phyloP scores from a whole-genome alignment of 768 basidiomycete genomes.

The Amanita inopinata region DNA sequence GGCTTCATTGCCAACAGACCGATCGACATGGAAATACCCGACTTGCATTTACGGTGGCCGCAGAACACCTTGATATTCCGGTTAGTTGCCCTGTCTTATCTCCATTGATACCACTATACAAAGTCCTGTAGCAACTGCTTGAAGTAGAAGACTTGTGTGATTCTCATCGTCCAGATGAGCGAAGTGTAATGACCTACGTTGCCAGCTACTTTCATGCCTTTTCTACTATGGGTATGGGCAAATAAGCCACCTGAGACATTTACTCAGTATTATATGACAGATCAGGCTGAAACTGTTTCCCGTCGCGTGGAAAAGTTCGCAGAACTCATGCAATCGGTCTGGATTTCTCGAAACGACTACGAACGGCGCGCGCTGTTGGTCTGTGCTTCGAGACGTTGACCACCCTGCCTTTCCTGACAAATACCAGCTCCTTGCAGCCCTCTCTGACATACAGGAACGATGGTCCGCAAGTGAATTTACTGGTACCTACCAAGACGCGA shows the following conservation, averaged over 20 bases:
- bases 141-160: conserved; percentile 96
- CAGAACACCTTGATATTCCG: conserved; percentile 83
- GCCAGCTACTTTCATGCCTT: conserved; percentile 98
- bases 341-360: conserved; percentile 85
- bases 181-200: conserved; percentile 96
- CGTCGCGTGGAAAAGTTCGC: conserved; percentile 93
- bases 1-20: conserved; percentile 29
- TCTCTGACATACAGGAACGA: conserved; percentile 53
- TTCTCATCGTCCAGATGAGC: conserved; percentile 81
- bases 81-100: conserved; percentile 40
- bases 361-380: conserved; percentile 76
- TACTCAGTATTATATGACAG: conserved; percentile 28
- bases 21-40: conserved; percentile 78
- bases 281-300: conserved; percentile 91
- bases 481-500: conserved; percentile 76
- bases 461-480: conserved; percentile 63
- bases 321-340: conserved; percentile 88
- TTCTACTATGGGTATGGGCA: conserved; percentile 78
- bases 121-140: conserved; percentile 63
- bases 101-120: conserved; percentile 4
- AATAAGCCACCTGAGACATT: neutral
- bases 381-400: conserved; percentile 14
- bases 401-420: conserved; percentile 7
- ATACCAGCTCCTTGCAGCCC: conserved; percentile 51
- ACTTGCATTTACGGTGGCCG: conserved; percentile 82